phyloP scores from a whole-genome alignment of 2,329 filamentous ascomycete species.

The Aspergillus felis region DNA sequence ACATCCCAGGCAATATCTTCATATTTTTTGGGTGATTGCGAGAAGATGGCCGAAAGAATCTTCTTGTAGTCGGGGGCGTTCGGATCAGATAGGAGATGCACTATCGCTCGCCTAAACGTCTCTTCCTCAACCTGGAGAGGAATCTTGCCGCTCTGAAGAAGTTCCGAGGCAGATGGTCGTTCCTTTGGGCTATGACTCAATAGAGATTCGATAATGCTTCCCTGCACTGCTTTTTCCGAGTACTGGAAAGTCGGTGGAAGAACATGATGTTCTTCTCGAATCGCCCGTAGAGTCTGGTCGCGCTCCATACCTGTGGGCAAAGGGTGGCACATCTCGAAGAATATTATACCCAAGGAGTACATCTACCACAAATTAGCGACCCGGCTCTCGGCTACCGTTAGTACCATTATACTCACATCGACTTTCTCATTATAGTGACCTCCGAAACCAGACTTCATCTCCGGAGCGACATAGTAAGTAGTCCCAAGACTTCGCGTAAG shows the following conservation, averaged over 20 bases:
- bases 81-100: constrained; percentile 69
- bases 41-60: constrained; percentile 81
- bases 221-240: constrained; percentile 65
- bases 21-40: constrained; percentile 68
- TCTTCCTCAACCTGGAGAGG: constrained; percentile 92
- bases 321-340: constrained; percentile 89
- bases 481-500: constrained; percentile 64
- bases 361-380: constrained; percentile 49
- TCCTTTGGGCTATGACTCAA: constrained; percentile 78
- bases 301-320: constrained; percentile 62
- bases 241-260: constrained; percentile 71
- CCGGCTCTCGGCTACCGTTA: not conserved
- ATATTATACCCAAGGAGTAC: constrained; percentile 95
- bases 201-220: constrained; percentile 72
- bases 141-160: constrained; percentile 80
- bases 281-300: constrained; percentile 60
- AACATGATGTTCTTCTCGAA: constrained; percentile 63
- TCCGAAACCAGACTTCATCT: constrained; percentile 71
- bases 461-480: constrained; percentile 87
- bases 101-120: constrained; percentile 76
- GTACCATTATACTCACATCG: constrained; percentile 56
- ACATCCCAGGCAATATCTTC: constrained; percentile 80
- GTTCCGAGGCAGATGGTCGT: constrained; percentile 74
- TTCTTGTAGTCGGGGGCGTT: constrained; percentile 85
- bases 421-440: constrained; percentile 89